phyloP scores from a whole-genome alignment of 768 basidiomycete genomes.

The Peribolospora baueri region DNA sequence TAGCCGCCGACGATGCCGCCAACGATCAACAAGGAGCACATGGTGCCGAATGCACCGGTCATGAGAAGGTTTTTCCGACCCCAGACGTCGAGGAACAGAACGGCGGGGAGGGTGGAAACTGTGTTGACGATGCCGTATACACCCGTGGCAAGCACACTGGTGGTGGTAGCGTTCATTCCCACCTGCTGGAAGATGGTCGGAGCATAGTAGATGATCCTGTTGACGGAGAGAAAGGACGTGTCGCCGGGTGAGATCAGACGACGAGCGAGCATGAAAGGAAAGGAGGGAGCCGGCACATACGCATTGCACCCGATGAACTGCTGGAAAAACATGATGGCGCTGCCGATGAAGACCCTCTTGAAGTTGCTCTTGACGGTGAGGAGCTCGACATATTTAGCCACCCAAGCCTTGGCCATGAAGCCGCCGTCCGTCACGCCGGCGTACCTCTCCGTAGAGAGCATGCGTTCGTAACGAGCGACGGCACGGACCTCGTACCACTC shows the following conservation, averaged over 20 bases:
- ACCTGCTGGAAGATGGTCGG: slow-evolving; percentile 5
- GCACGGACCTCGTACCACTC: slow-evolving; percentile 17
- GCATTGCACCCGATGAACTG: slow-evolving; percentile 5
- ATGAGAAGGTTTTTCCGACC: slow-evolving; percentile 8
- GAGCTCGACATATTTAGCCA: not conserved
- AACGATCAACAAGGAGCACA: slow-evolving; percentile 8
- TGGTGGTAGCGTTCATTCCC: slow-evolving; percentile 5
- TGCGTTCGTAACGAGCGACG: not conserved
- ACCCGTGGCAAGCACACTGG: slow-evolving; percentile 9
- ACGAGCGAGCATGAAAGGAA: not conserved
- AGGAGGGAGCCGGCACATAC: not conserved
- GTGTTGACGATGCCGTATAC: slow-evolving; percentile 11
- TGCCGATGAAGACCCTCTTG: not conserved
- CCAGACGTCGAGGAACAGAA: slow-evolving; percentile 8
- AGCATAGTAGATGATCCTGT: slow-evolving; percentile 11
- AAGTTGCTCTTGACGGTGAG: not conserved
- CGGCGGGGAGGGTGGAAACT: slow-evolving; percentile 9
- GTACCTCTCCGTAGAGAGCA: not conserved
- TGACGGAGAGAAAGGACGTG: not conserved
- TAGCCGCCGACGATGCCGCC: slow-evolving; percentile 5
- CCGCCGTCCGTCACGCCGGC: not conserved
- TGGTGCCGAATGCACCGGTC: slow-evolving; percentile 5
- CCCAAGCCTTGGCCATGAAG: not conserved
- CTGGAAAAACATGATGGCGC: slow-evolving; percentile 6
- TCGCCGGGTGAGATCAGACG: too few relatives aligned